Base-by-base conservation (phyloP, 106 monocot species). In the Posidonia australis region DNA sequence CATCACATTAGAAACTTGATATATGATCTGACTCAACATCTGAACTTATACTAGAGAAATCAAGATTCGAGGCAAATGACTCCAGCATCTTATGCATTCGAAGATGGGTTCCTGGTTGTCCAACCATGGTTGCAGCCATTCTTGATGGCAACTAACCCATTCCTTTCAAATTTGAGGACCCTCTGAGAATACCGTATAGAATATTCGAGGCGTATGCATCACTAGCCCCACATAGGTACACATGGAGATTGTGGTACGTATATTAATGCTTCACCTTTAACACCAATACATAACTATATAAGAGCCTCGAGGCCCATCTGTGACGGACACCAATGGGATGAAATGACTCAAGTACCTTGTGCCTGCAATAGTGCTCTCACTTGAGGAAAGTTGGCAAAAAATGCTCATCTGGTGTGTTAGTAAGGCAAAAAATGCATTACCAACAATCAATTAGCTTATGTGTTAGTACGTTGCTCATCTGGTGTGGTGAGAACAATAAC, bases 401-500 rank as follows among this genome's bases (percentile, higher is more conserved):
- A n/a, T n/a, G n/a, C n/a, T n/a, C n/a, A n/a, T n/a, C n/a, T n/a
- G n/a, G n/a, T n/a, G n/a, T n/a, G 25, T 32, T 5, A 32, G 31
- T 29, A 60, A 60, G 28, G 60, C 23, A 24, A 28, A 47, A 53
- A 9, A 53, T 19, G 31, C 67, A 67, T 53, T 16, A 43, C 13
- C 13, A 58, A 21, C 46, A n/a, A 51, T 29, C 44, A 29, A 22
- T 26, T 18, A 48, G 32, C 17, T 25, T 22, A 46, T 44, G 51
- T 16, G 54, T 31, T 96, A 60, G 94, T 96, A 25, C 94, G 84
- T 16, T 96, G 94, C 24, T 90, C 94, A 77, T 96, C 94, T 57
- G 80, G 78, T 66, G 90, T 96, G 14, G 94, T 96, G 16, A 96
- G 84, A 80, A 90, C 94, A 49, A 96, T 96, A 45, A 90, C 94